Conservation (phyloP, 495 filamentous ascomycete genomes). For the Jackrogersella minutella region DNA sequence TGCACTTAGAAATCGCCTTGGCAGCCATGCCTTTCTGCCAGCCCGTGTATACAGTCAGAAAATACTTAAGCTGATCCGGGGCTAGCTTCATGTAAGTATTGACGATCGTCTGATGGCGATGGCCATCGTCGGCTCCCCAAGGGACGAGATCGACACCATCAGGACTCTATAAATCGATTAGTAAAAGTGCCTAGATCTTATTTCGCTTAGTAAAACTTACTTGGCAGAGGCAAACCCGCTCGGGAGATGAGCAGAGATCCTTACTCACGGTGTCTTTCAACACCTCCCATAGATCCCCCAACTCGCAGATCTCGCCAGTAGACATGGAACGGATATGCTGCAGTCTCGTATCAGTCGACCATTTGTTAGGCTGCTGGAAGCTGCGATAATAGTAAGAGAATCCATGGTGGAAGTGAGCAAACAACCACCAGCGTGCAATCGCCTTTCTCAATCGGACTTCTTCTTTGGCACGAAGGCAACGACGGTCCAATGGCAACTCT, state of each 20-base stretch:
- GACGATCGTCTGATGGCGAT: slow-evolving; percentile 46
- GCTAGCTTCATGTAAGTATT: slow-evolving; percentile 50
- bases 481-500: slow-evolving; percentile 65
- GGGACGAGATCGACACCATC: slow-evolving; percentile 43
- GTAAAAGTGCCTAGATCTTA: not conserved
- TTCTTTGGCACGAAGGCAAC: slow-evolving; percentile 66
- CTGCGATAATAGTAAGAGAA: slow-evolving; percentile 11
- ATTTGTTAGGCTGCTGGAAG: slow-evolving; percentile 19
- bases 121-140: slow-evolving; percentile 42
- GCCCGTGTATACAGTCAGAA: slow-evolving; percentile 42
- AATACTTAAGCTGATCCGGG: slow-evolving; percentile 47
- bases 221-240: slow-evolving; percentile 34
- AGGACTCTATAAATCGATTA: slow-evolving; percentile 25
- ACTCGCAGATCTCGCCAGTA: slow-evolving; percentile 47
- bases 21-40: slow-evolving; percentile 43
- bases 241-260: slow-evolving; percentile 50
- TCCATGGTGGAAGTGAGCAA: slow-evolving; percentile 49
- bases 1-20: slow-evolving; percentile 25
- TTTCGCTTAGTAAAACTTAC: slow-evolving; percentile 29
- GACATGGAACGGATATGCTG: slow-evolving; percentile 46
- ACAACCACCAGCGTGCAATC: slow-evolving; percentile 74
- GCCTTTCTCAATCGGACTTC: slow-evolving; percentile 57
- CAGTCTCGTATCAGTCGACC: slow-evolving; percentile 37
- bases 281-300: slow-evolving; percentile 45
- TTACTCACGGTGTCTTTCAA: slow-evolving; percentile 44